phyloP scores from a whole-genome alignment of 202 grass and related monocot genomes.

The Digitaria exilis region DNA sequence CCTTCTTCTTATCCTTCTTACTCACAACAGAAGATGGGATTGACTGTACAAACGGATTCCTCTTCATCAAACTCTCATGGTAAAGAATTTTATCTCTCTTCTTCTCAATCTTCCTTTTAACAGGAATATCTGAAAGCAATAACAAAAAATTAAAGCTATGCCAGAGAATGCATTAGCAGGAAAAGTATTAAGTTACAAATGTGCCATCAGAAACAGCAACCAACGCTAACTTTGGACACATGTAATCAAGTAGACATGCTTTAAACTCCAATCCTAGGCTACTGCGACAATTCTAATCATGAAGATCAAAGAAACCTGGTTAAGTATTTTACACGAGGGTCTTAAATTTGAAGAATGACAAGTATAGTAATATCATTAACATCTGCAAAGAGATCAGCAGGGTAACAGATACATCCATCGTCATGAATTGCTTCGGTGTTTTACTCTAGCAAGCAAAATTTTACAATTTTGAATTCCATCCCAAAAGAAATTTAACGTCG shows the following conservation, averaged over 20 bases:
- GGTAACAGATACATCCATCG: background rate
- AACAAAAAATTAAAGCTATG: background rate
- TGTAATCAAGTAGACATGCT: background rate
- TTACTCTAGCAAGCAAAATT: background rate
- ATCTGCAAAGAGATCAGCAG: background rate
- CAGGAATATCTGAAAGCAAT: slow-evolving; percentile 52
- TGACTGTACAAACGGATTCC: slow-evolving; percentile 68
- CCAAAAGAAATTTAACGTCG: background rate
- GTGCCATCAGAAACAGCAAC: background rate
- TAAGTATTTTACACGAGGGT: background rate
- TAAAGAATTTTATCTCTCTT: slow-evolving; percentile 79
- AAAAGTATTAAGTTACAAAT: background rate
- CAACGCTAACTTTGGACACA: background rate
- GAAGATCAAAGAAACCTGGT: background rate
- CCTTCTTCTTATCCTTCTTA: slow-evolving; percentile 73
- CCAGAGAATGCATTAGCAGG: background rate
- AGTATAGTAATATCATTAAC: background rate
- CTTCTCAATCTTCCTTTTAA: slow-evolving; percentile 82
- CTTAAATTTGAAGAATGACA: background rate
- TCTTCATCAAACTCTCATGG: slow-evolving; percentile 71
- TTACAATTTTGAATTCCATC: background rate
- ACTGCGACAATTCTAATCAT: background rate
- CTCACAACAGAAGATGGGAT: slow-evolving; percentile 68
- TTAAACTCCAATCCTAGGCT: background rate
- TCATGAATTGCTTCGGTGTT: background rate